phyloP scores from a whole-genome alignment of 352 stramenopile species.

The Pythium volutum region DNA sequence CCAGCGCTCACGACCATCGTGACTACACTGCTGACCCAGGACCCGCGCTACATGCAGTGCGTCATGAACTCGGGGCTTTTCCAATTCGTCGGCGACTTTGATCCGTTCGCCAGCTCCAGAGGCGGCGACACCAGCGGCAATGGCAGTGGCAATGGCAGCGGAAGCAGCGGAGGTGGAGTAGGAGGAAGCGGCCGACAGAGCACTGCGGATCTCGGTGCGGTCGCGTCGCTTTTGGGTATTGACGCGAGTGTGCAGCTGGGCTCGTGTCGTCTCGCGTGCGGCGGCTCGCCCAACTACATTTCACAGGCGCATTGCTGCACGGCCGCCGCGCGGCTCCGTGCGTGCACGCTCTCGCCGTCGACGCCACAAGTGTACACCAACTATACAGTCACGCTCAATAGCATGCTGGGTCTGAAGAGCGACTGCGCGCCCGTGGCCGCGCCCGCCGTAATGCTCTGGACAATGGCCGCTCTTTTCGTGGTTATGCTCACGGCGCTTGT shows the following conservation, averaged over 20 bases:
- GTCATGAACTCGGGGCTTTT: conserved; percentile 72
- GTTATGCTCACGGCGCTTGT: conserved; percentile 25
- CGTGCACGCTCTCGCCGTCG: conserved; percentile 29
- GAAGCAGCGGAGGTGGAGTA: background rate
- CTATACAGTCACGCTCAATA: conserved; percentile 32
- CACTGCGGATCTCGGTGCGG: background rate
- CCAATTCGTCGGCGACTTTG: conserved; percentile 16
- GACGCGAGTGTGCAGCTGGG: conserved; percentile 9
- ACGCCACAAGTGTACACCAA: conserved; percentile 38
- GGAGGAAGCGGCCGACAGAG: too few relatives aligned
- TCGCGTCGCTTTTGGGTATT: background rate
- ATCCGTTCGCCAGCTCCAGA: background rate
- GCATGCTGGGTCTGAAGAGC: conserved; percentile 33
- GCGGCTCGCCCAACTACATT: background rate
- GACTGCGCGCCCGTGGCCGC: conserved; percentile 36
- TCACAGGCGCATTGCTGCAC: background rate
- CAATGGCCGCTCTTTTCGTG: conserved; percentile 16
- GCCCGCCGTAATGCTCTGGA: conserved; percentile 34
- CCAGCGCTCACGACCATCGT: conserved; percentile 31
- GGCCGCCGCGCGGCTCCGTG: conserved; percentile 8
- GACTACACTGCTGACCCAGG: conserved; percentile 33
- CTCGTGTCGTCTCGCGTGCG: background rate
- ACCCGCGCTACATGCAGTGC: conserved; percentile 50
- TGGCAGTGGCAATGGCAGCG: background rate
- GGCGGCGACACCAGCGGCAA: background rate